phyloP scores from a whole-genome alignment of 1,139 yeast genomes.

The Casaregolazyma lundiana region DNA sequence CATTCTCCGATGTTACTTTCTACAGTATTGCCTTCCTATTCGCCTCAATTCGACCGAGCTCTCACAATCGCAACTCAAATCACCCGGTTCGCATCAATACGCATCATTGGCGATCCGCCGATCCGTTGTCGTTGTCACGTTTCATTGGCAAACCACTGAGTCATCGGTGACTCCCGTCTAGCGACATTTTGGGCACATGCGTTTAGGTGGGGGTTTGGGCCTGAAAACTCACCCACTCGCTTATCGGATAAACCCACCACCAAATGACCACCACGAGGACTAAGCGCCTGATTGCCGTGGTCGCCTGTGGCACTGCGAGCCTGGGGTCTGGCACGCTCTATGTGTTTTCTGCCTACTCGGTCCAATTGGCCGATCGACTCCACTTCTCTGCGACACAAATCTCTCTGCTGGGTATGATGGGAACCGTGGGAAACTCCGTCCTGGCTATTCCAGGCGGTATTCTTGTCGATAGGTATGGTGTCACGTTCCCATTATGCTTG shows the following conservation, averaged over 20 bases:
- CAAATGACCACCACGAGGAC: slow-evolving; percentile 1
- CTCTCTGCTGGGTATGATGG: slow-evolving; percentile 50
- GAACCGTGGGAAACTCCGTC: slow-evolving; percentile 54
- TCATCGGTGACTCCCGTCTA: neutral
- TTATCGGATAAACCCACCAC: neutral
- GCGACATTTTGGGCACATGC: no score
- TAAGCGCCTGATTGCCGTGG: slow-evolving; percentile 17
- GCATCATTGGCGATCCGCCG: no score
- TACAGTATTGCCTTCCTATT: no score
- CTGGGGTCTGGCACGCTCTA: slow-evolving; percentile 56
- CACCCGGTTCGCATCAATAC: no score
- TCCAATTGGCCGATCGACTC: slow-evolving; percentile 52
- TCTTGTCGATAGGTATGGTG: slow-evolving; percentile 52
- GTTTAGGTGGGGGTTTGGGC: no score
- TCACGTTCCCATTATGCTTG: slow-evolving; percentile 40
- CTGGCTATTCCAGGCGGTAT: slow-evolving; percentile 54
- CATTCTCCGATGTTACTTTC: no score
- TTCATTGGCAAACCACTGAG: no score
- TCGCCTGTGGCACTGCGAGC: slow-evolving; percentile 34
- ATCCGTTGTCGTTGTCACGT: no score
- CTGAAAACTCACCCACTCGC: neutral
- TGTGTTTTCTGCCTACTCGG: slow-evolving; percentile 55
- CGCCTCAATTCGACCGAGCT: no score
- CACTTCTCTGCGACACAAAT: slow-evolving; percentile 51
- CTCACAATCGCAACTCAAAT: no score